phyloP scores from a whole-genome alignment of 2,329 filamentous ascomycete species.

The Exophiala spinifera region DNA sequence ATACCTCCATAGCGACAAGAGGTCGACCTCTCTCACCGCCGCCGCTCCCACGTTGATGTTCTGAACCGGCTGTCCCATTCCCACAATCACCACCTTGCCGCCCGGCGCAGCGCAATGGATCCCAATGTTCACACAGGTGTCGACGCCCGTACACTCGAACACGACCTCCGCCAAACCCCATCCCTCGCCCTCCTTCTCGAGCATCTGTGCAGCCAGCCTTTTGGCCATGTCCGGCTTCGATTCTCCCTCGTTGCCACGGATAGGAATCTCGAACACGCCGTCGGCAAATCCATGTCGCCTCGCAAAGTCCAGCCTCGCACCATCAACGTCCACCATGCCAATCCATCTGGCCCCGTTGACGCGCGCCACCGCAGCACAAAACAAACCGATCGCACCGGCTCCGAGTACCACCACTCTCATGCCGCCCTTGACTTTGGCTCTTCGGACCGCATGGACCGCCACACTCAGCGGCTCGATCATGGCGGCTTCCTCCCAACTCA shows the following conservation, averaged over 20 bases:
- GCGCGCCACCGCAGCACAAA: slow-evolving; percentile 57
- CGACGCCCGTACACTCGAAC: slow-evolving; percentile 46
- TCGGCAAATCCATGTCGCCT: slow-evolving; percentile 58
- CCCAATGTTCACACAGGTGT: slow-evolving; percentile 43
- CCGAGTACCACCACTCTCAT: slow-evolving; percentile 57
- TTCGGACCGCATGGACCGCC: slow-evolving; percentile 48
- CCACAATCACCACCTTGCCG: slow-evolving; percentile 53
- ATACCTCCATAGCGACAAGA: slow-evolving; percentile 56
- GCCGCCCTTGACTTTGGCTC: slow-evolving; percentile 51
- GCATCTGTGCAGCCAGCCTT: slow-evolving; percentile 34
- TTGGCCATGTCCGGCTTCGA: slow-evolving; percentile 54
- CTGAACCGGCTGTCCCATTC: slow-evolving; percentile 56
- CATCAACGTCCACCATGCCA: slow-evolving; percentile 60
- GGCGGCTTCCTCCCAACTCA: slow-evolving; percentile 55
- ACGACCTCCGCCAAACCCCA: slow-evolving; percentile 42
- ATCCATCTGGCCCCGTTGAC: slow-evolving; percentile 53
- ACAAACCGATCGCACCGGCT: slow-evolving; percentile 58
- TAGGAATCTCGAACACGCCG: slow-evolving; percentile 54
- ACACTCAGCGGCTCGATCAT: slow-evolving; percentile 41
- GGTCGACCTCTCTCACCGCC: slow-evolving; percentile 53
- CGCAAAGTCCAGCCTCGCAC: slow-evolving; percentile 55
- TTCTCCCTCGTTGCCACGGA: slow-evolving; percentile 39
- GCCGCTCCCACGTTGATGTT: slow-evolving; percentile 53
- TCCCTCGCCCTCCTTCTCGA: slow-evolving; percentile 31
- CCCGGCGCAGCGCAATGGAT: slow-evolving; percentile 47